phyloP scores from a whole-genome alignment of 1,284 basidiomycete species.

The Rhodofomes roseus region DNA sequence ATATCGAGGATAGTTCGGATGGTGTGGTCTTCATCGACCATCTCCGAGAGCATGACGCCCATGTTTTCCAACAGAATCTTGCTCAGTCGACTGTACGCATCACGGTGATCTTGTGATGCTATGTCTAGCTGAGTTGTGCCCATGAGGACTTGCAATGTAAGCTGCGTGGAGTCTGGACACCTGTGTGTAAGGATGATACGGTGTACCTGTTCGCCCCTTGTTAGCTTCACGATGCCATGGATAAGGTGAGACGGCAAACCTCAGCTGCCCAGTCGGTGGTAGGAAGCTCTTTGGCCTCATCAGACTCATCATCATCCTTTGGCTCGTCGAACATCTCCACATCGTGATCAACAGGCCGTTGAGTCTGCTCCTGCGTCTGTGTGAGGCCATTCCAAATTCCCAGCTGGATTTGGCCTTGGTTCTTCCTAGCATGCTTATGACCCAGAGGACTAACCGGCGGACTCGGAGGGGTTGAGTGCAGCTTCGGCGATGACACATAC shows the following conservation, averaged over 20 bases:
- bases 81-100: constrained; percentile 39
- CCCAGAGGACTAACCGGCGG: constrained; percentile 2
- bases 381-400: not conserved
- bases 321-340: constrained; percentile 26
- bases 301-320: constrained; percentile 11
- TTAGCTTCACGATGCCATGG: not conserved
- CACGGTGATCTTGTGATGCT: constrained; percentile 23
- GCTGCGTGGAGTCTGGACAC: constrained; percentile 29
- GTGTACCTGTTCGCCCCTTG: constrained; percentile 41
- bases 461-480: not conserved
- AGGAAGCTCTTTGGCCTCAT: constrained; percentile 19
- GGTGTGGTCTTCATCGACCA: constrained; percentile 12
- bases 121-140: constrained; percentile 29
- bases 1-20: constrained; percentile 10
- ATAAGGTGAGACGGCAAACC: constrained; percentile 33
- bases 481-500: not conserved
- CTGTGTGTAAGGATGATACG: constrained; percentile 57
- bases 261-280: constrained; percentile 43
- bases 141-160: constrained; percentile 58
- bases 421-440: constrained; percentile 1
- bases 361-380: not conserved
- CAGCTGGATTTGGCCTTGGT: not conserved
- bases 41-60: constrained; percentile 25
- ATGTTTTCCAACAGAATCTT: constrained; percentile 46
- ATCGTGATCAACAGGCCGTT: constrained; percentile 10